Evolutionary conservation across 257 asterid species (phyloP).

Genomic region (Solanum megistacrolobum): DNA sequence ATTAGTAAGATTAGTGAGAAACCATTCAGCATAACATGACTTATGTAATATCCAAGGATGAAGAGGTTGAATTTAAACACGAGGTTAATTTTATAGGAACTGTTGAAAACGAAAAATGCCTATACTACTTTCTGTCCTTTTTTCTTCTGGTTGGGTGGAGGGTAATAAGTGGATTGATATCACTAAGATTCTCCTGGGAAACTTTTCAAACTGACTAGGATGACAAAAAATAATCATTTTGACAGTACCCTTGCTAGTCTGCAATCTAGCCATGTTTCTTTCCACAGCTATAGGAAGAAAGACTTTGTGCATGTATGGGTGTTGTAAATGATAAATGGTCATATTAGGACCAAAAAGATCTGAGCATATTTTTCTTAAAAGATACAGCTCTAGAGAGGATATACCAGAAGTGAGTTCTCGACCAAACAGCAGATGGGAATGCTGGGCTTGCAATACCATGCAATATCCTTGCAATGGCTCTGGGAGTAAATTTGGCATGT

Average conservation of each 20-base stretch:
- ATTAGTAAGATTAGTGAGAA: not conserved
- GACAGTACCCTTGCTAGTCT: not conserved
- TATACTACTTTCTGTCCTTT: not conserved
- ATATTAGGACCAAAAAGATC: not conserved
- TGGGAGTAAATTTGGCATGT: conserved; percentile 72
- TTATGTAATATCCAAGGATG: not conserved
- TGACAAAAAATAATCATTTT: not conserved
- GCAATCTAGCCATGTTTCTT: not conserved
- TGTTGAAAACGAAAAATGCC: not conserved
- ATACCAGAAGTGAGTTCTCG: conserved; percentile 96
- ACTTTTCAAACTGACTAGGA: not conserved
- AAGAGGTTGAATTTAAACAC: not conserved
- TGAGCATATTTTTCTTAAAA: not conserved
- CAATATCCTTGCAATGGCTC: conserved; percentile 89
- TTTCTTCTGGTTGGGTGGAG: not conserved
- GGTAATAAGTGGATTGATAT: not conserved
- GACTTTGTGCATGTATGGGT: not conserved
- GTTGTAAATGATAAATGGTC: not conserved
- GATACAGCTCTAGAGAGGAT: not conserved
- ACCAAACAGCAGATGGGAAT: conserved; percentile 77
- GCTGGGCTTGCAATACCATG: conserved; percentile 93
- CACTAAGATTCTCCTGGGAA: not conserved
- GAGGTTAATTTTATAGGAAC: not conserved
- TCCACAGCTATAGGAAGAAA: not conserved
- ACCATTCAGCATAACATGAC: not conserved